Evolutionary conservation across 305 asterid genomes (phyloP).

Genomic region (Nicotiana rustica): DNA sequence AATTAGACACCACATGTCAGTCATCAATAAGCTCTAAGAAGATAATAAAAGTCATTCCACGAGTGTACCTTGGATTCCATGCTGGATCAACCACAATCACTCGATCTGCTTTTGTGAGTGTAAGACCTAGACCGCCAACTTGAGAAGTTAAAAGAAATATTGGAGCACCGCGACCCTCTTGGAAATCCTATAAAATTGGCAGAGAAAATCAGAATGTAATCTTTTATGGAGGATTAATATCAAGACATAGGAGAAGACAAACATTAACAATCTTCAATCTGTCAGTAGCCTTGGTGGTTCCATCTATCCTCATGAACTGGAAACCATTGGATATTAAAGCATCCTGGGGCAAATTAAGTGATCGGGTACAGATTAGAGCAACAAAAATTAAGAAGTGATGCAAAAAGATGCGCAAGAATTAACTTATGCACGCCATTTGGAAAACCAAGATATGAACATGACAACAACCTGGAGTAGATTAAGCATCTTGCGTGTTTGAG

Average conservation of each 20-base stretch:
- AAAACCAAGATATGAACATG: slow-evolving; percentile 29
- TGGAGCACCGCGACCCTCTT: slow-evolving; percentile 82
- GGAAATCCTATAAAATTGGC: slow-evolving; percentile 72
- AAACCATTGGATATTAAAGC: slow-evolving; percentile 63
- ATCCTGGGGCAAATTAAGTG: slow-evolving; percentile 56
- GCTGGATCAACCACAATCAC: slow-evolving; percentile 99
- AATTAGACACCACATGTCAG: neutral
- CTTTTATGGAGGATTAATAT: neutral
- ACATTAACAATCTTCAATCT: slow-evolving; percentile 78
- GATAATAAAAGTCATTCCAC: neutral
- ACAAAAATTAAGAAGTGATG: neutral
- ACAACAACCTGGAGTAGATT: slow-evolving; percentile 77
- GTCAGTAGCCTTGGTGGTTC: slow-evolving; percentile 79
- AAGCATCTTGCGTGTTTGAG: slow-evolving; percentile 97
- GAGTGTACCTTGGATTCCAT: slow-evolving; percentile 91
- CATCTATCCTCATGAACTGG: slow-evolving; percentile 85
- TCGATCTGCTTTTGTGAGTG: slow-evolving; percentile 95
- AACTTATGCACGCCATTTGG: neutral
- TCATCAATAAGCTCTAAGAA: slow-evolving; percentile 23
- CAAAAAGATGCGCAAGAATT: neutral
- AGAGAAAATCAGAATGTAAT: slow-evolving; percentile 32
- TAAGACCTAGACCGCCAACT: slow-evolving; percentile 98
- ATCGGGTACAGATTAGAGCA: slow-evolving; percentile 3
- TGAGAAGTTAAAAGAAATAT: slow-evolving; percentile 91
- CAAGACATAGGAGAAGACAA: slow-evolving; percentile 30